Conservation (phyloP, 1,139 yeast genomes). For the Komagataea norvegica region DNA sequence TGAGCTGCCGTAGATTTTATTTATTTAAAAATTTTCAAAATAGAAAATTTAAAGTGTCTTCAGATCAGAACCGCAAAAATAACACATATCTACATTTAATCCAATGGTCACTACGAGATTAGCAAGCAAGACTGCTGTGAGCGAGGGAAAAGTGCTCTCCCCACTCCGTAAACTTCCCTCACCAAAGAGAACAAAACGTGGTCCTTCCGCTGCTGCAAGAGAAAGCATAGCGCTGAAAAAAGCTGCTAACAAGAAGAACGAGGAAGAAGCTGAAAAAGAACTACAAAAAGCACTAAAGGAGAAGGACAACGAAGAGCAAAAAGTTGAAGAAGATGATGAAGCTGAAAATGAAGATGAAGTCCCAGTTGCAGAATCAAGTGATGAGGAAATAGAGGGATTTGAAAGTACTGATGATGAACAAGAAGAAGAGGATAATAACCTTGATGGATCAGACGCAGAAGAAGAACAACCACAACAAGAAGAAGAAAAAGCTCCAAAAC, state of each 20-base stretch:
- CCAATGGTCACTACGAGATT: constrained; percentile 13
- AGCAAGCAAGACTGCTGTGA: constrained; percentile 5
- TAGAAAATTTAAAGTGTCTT: no score
- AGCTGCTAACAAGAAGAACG: constrained; percentile 3
- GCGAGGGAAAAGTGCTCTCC: constrained; percentile 8
- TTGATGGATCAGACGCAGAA: constrained; percentile 17
- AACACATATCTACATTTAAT: no score
- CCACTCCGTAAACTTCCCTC: constrained; percentile 8
- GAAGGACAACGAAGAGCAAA: constrained; percentile 10
- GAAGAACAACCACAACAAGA: constrained; percentile 11
- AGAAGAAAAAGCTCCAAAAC: constrained; percentile 3
- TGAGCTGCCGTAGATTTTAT: no score
- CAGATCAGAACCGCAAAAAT: no score
- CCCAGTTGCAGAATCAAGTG: constrained; percentile 23
- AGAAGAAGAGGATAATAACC: constrained; percentile 27
- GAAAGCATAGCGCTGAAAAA: not conserved
- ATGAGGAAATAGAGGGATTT: constrained; percentile 18
- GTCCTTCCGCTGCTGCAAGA: constrained; percentile 5
- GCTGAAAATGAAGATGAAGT: constrained; percentile 26
- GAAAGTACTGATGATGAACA: constrained; percentile 23
- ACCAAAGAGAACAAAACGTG: constrained; percentile 9
- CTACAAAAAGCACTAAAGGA: constrained; percentile 9
- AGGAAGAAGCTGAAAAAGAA: constrained; percentile 6
- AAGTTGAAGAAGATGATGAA: constrained; percentile 21
- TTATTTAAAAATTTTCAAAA: constrained; percentile 7